Base-by-base conservation (phyloP, 2,329 filamentous ascomycete species). In the Amphichorda felina region DNA sequence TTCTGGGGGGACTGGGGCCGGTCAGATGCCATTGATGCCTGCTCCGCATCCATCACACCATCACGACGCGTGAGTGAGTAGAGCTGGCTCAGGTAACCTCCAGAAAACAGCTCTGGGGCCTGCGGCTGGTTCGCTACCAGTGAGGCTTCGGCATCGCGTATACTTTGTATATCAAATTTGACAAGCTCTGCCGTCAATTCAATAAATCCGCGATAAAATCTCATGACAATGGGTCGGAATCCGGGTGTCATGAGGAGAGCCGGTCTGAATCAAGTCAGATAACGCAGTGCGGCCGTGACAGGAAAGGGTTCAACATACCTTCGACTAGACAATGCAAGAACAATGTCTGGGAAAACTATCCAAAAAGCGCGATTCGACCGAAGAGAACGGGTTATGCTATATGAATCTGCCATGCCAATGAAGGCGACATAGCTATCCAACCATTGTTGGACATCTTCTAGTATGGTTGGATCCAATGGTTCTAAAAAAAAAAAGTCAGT, bases 121-220 rank as follows among this genome's bases (percentile, higher is more conserved):
- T 32, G 19, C 8, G 6, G 30, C 10, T 6, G 7, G 4, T 17
- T 18, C 13, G 5, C 18, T n/a, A 19, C 31, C 3, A n/a, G 8
- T 6, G 31, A 22, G n/a, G 31, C 18, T 13, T 33, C 15, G 8
- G 31, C 31, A 9, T 21, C 19, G 3, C 19, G 31, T 10, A 33
- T 18, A 15, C 3, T 33, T 21, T 33, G 31, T 25, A 56, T 44
- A 45, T 79, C 75, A 40, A 74, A 51, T 11, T 55, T 48, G 35
- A 76, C 53, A 39, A 77, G 68, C 40, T 61, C 63, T 10, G 65
- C 68, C 2, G 71, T 57, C 30, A 79, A 49, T 38, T 53, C 60
- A n/a, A 69, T 61, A 41, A 66, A 69, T 2, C 48, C 47, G 8
- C 43, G 40, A 41, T 61, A 67, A 29, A 70, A 55, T 1, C 43